These are phyloP conservation scores for Kwoniella dejecticola DNA, from an alignment of 768 basidiomycete species.

Conservation along the genomic window DNA sequence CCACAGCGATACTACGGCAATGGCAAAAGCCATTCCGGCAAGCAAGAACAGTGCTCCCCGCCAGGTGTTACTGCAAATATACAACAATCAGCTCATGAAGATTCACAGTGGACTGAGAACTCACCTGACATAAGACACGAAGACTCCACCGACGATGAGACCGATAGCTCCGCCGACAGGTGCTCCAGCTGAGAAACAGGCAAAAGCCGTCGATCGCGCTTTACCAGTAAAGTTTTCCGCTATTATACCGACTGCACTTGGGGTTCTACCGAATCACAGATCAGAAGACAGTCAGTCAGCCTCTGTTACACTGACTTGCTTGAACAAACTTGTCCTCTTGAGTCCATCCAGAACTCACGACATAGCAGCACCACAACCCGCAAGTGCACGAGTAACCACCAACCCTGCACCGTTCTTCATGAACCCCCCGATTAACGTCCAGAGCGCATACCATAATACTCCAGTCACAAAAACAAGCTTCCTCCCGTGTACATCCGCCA, in stretches of 20 bases:
- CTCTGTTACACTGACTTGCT: neutral
- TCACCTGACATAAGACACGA: constrained; percentile 63
- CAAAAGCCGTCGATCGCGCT: constrained; percentile 74
- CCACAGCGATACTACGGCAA: constrained; percentile 62
- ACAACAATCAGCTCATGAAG: neutral
- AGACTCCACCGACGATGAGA: constrained; percentile 67
- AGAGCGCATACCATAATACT: constrained; percentile 62
- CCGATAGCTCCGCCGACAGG: constrained; percentile 79
- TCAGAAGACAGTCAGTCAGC: neutral
- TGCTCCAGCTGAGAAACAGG: constrained; percentile 81
- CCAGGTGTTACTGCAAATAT: constrained; percentile 60
- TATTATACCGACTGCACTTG: constrained; percentile 68
- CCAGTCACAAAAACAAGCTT: constrained; percentile 71
- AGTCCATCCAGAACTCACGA: constrained; percentile 44
- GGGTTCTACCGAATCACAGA: constrained; percentile 28
- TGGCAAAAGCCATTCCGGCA: constrained; percentile 63
- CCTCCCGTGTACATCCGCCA: constrained; percentile 63
- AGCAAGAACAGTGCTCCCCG: constrained; percentile 67
- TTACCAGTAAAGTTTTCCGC: constrained; percentile 75
- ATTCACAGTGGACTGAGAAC: constrained; percentile 9
- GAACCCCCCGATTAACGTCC: constrained; percentile 60
- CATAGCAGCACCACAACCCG: constrained; percentile 79
- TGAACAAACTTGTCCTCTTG: too few species aligned
- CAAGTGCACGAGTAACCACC: constrained; percentile 72
- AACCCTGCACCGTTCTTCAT: constrained; percentile 63